Base-by-base conservation (phyloP, 2,329 filamentous ascomycete species). In the Seiridium unicorne region DNA sequence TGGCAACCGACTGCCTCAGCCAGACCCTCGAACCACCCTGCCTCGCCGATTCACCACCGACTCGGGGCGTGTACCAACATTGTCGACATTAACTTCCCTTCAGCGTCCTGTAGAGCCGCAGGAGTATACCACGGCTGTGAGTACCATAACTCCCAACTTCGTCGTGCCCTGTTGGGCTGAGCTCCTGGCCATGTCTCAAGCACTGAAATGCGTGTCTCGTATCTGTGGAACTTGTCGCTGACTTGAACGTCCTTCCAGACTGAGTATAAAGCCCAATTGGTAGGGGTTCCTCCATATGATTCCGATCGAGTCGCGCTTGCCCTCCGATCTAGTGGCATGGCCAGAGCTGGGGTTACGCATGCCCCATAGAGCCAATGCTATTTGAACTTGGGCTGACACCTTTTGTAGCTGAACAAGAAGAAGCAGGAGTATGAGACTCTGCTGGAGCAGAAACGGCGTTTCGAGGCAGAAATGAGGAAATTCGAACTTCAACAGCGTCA, bases 11-110 rank as follows among this genome's bases (percentile, higher is more conserved):
- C 81, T 88, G 74, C 81, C 79, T 64, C 84, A 84, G 65, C 81
- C 84, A 65, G 92, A 96, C 72, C 84, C 85, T 66, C 88, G 93
- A 76, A 86, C 87, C 64, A 88, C 88, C 68, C 82, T 98, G 73
- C 92, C 93, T 76, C 89, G 94, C 71, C 90, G 94, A 72, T 98
- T 98, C 78, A 98, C 94, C 64, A 95, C 93, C 60, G 96, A 97
- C 78, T 88, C 91, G 78, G 84, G 92, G 77, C 84, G 93, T 83
- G 81, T 94, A 77, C 89, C 90, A 75, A 92, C 90, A 73, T 80
- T 91, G 76, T 85, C 83, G 60, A 84, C 85, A 63, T 78, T 93
- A 72, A 81, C 83, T 44, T 53, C 49, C 49, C 74, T 77, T 51
- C 79, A 79, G 67, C 81, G 81, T 63, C 74, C 72, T 44, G 76